Conservation (phyloP, 2,329 filamentous ascomycete genomes). For the Ceratocystis diversiconidia region DNA sequence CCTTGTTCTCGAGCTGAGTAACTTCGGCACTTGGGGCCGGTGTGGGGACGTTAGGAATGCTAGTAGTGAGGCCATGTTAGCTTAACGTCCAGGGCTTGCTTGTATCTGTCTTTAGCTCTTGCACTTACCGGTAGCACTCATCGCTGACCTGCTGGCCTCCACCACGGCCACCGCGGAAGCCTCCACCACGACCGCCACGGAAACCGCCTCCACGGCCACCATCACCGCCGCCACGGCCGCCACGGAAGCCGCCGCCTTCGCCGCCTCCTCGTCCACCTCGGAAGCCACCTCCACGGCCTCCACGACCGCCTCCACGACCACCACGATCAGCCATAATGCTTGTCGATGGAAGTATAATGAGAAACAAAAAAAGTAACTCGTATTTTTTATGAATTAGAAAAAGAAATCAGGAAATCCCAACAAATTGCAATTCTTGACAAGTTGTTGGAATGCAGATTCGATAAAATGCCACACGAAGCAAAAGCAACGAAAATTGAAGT, state of each 20-base stretch:
- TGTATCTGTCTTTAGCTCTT: neutral
- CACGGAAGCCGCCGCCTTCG: constrained; percentile 19
- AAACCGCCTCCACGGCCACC: constrained; percentile 21
- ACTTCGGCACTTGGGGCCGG: constrained; percentile 23
- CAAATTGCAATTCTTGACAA: neutral
- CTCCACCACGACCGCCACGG: constrained; percentile 19
- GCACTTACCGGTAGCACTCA: constrained; percentile 19
- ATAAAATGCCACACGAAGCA: neutral
- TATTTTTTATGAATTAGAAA: neutral
- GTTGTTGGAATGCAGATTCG: neutral
- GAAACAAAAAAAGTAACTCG: neutral
- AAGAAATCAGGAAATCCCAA: neutral
- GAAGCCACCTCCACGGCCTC: constrained; percentile 18
- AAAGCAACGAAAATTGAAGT: neutral
- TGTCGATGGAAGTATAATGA: neutral
- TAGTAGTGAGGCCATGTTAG: constrained; percentile 13
- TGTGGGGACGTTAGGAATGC: constrained; percentile 15
- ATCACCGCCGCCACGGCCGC: constrained; percentile 19
- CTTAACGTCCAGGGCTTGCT: neutral
- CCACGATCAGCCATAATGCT: constrained; percentile 15
- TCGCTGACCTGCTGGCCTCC: constrained; percentile 20
- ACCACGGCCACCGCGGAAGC: constrained; percentile 19
- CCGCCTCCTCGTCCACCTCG: constrained; percentile 20
- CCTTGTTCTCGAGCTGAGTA: constrained; percentile 29
- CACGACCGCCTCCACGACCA: constrained; percentile 13